These are phyloP conservation scores for Ophiostoma australiae DNA, from an alignment of 2,329 filamentous ascomycete species.

Conservation along the genomic window DNA sequence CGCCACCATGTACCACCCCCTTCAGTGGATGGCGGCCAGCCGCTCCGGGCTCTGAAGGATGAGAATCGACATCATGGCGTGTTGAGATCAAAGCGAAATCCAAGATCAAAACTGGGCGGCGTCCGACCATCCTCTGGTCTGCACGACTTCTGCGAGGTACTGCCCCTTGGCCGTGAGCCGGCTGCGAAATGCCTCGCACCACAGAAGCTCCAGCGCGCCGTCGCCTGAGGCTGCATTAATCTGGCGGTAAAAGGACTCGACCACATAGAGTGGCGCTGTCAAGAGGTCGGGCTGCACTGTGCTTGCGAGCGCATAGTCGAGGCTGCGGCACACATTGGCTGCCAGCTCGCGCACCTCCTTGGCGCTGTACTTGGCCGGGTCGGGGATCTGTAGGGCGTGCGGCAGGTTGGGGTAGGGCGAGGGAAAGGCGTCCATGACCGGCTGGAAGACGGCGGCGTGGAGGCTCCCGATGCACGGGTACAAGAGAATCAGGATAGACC, in stretches of 20 bases:
- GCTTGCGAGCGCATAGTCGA: constrained; percentile 44
- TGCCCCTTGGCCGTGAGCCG: constrained; percentile 40
- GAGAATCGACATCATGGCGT: too few species aligned
- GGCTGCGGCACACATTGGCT: constrained; percentile 46
- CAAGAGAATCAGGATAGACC: constrained; percentile 48
- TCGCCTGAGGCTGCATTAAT: constrained; percentile 39
- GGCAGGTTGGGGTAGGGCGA: constrained; percentile 36
- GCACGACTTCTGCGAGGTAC: constrained; percentile 39
- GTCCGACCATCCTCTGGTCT: constrained; percentile 39
- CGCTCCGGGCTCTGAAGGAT: too few species aligned
- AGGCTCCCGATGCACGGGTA: constrained; percentile 46
- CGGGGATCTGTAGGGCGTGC: constrained; percentile 38
- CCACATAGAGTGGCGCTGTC: constrained; percentile 41
- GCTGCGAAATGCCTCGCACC: constrained; percentile 44
- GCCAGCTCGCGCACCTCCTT: constrained; percentile 44
- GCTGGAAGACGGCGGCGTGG: constrained; percentile 42
- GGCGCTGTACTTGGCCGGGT: constrained; percentile 33
- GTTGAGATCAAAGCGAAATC: too few species aligned
- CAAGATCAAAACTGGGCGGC: constrained; percentile 28
- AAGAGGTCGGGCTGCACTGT: constrained; percentile 47
- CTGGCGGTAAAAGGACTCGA: constrained; percentile 41
- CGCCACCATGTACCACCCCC: too few species aligned
- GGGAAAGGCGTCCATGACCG: constrained; percentile 40
- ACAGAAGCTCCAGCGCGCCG: constrained; percentile 43
- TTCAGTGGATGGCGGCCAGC: too few species aligned